Base-by-base conservation (phyloP, 371 early-diverging fungal genomes). In the Mucor lusitanicus region DNA sequence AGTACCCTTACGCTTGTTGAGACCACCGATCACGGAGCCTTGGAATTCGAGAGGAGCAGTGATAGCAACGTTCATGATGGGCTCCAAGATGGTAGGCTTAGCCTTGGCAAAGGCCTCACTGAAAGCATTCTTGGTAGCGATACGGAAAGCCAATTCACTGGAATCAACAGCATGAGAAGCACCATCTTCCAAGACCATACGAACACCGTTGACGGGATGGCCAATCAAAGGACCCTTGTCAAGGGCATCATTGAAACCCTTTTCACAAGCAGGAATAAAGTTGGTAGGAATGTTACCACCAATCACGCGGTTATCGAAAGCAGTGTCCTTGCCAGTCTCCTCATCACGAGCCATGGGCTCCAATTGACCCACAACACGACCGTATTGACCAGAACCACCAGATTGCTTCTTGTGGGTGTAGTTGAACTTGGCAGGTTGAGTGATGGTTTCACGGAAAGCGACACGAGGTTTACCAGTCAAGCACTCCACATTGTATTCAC, bases 391-490 rank as follows among this genome's bases (percentile, higher is more conserved):
- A 63, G 97, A 88, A 73, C 99, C 99, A 72, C 99, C 99, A 58
- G 92, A 88, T 83, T 99, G 98, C 83, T 99, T 99, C 92, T 98
- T 97, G 88, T 99, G 99, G 1, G 97, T 97, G 88, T 97, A 97
- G 82, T 93, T 90, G 85, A 99, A 98, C 65, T 87, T 82, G 60
- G 92, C 87, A 63, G 87, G 82, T 50, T 77, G 69, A 9, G 89
- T 89, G 70, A 96, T 90, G 11, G 98, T 95, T 76, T 99, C 99
- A 67, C 97, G 90, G 93, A 95, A 99, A 23, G 98, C 97, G 35
- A 99, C 98, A 72, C 89, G 95, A 27, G 98, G 98, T 72, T 97
- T 97, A 58, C 99, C 99, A 25, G 96, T 97, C 32, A 87, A 78
- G 72, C 96, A 95, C 68, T 96, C 96, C 54, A 93, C 92, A 68